A percentile compares a stretch with the other conserved stretches of the same genome.
phyloP scores from a whole-genome alignment of 139 green algal genomes.

The Deuterostichococcus epilithicus region DNA sequence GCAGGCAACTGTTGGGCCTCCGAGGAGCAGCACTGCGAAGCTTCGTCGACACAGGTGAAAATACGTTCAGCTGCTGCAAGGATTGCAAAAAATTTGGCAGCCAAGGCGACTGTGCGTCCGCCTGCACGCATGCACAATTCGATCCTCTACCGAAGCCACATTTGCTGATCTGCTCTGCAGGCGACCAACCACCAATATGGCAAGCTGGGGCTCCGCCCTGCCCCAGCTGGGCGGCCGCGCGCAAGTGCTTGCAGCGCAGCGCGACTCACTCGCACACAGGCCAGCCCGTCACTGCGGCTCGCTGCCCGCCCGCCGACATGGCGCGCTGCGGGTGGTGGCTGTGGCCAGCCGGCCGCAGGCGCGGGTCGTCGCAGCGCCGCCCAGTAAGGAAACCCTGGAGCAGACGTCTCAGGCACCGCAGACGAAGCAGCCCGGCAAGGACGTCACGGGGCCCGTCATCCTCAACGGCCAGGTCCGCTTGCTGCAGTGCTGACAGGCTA shows the following conservation, averaged over 20 bases:
- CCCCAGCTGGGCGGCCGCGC: not conserved
- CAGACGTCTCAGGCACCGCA: not conserved
- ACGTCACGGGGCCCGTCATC: constrained; percentile 14
- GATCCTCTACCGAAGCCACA: too few species aligned
- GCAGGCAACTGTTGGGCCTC: too few species aligned
- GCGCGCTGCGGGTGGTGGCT: not conserved
- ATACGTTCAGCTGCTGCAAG: too few species aligned
- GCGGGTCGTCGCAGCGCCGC: not conserved
- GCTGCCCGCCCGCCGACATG: not conserved
- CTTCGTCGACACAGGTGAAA: too few species aligned
- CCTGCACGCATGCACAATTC: too few species aligned
- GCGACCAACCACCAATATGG: not conserved
- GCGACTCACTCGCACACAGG: not conserved
- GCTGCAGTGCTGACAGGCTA: not conserved
- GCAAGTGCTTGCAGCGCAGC: not conserved
- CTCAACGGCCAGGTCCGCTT: constrained; percentile 25
- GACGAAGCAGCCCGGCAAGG: not conserved
- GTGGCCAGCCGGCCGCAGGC: not conserved
- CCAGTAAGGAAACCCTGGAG: not conserved
- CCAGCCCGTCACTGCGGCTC: not conserved
- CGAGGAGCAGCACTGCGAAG: too few species aligned
- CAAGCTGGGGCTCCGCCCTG: not conserved
- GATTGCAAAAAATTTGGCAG: too few species aligned
- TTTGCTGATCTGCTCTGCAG: not conserved
- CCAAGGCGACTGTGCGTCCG: too few species aligned